Evolutionary conservation across 148 eudicot species (phyloP).

Genomic region (Chenopodium quinoa): DNA sequence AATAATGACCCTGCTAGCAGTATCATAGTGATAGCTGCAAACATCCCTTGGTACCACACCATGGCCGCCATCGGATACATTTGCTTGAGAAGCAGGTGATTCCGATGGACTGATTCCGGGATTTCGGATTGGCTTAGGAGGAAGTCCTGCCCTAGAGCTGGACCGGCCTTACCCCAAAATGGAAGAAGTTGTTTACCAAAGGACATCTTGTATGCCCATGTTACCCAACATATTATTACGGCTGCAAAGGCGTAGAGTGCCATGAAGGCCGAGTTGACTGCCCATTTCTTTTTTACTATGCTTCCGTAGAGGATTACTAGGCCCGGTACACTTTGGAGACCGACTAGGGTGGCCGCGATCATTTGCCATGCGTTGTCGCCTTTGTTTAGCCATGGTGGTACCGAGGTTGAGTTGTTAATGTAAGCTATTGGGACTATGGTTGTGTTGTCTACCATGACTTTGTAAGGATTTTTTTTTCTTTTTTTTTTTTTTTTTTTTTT

Average conservation of each 20-base stretch:
- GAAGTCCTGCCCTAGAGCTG: conserved; percentile 42
- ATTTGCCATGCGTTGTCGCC: conserved; percentile 90
- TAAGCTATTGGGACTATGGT: conserved; percentile 28
- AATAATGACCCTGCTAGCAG: conserved; percentile 60
- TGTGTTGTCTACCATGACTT: neutral
- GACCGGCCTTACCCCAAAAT: conserved; percentile 60
- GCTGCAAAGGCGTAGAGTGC: conserved; percentile 79
- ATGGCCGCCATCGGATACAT: conserved; percentile 55
- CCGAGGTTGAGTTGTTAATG: conserved; percentile 18
- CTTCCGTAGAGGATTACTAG: conserved; percentile 64
- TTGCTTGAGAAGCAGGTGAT: conserved; percentile 25
- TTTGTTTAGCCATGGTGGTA: conserved; percentile 63
- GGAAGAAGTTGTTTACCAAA: conserved; percentile 61
- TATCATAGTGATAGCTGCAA: conserved; percentile 55
- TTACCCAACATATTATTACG: conserved; percentile 65
- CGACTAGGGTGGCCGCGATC: conserved; percentile 65
- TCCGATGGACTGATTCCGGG: conserved; percentile 39
- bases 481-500: too few relatives aligned
- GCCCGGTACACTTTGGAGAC: conserved; percentile 69
- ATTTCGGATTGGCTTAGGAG: conserved; percentile 38
- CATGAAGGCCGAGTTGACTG: conserved; percentile 79
- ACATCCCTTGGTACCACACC: conserved; percentile 67
- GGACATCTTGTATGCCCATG: conserved; percentile 66
- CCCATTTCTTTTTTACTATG: conserved; percentile 83
- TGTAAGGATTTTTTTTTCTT: too few relatives aligned